Base-by-base conservation (phyloP, 257 asterid species). In the Gardenia jasminoides region DNA sequence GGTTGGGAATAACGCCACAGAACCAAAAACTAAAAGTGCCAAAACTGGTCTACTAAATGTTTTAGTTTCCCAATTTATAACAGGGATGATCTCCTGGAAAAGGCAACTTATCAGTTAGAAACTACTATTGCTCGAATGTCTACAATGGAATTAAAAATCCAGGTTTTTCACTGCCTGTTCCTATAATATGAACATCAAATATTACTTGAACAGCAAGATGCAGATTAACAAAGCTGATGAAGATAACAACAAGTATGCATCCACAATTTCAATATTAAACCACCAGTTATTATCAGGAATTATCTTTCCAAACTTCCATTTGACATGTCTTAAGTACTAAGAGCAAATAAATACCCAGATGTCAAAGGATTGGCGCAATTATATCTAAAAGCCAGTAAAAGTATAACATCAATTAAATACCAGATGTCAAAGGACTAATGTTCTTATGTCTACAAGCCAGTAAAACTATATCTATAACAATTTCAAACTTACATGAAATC, bases 1-100 rank as follows among this genome's bases (percentile, higher is more conserved):
- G 64, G 76, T 73, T 13, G 88, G 88, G 36, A 84, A 84, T 15
- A 84, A 74, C 15, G 88, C 81, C 79, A 84, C 72, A 76, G 85
- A 70, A 72, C 82, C 81, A 59, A 84, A 78, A 66, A 84, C 72
- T 43, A 84, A 31, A 50, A 84, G 75, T 24, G 85, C 88, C 72
- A 84, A 81, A 68, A 65, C 81, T 39, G 88, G 83, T 67, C 68
- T 72, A 36, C 83, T 82, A 65, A 84, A 84, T 10, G 87, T 78
- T 43, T 47, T 62, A 76, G 83, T 80, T 78, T 84, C 87, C 87
- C 87, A 84, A 41, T 81, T 77, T 54, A 84, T 39, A 64, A 76
- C 39, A 74, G 87, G 87, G 77, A 81, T 81, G 59, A 71, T 81
- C 77, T 75, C 84, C 84, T 81, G 84, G 36, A 70, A 76, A 56